A percentile compares a stretch with the other conserved stretches of the same genome.
These are phyloP conservation scores for Fusarium oligoseptatum DNA, from an alignment of 2,329 filamentous ascomycete species.

Conservation along the genomic window DNA sequence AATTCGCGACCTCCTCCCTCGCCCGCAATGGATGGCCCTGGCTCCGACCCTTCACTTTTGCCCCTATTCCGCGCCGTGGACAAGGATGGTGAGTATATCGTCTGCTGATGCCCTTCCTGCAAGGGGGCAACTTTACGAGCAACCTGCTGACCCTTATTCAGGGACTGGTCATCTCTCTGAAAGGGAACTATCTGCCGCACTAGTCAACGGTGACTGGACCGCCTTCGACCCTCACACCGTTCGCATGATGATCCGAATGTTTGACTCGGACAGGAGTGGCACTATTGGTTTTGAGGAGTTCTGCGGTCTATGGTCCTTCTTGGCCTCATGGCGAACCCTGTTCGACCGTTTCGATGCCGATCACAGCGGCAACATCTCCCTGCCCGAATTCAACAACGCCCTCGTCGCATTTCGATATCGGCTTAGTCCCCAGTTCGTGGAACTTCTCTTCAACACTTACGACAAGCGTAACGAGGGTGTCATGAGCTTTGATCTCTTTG, in stretches of 20 bases:
- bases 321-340: constrained; percentile 91
- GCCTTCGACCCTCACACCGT: constrained; percentile 95
- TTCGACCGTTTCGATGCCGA: constrained; percentile 97
- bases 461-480: constrained; percentile 79
- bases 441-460: constrained; percentile 88
- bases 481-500: constrained; percentile 96
- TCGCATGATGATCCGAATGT: constrained; percentile 99
- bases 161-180: constrained; percentile 87
- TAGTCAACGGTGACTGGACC: constrained; percentile 97
- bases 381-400: constrained; percentile 89
- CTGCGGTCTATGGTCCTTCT: constrained; percentile 94
- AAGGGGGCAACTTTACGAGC: background rate
- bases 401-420: constrained; percentile 94
- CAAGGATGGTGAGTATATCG: constrained; percentile 74
- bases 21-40: constrained; percentile 65
- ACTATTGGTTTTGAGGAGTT: constrained; percentile 97
- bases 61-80: constrained; percentile 93
- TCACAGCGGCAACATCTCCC: constrained; percentile 85
- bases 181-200: constrained; percentile 85
- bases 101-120: background rate
- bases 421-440: constrained; percentile 85
- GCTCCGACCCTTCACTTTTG: constrained; percentile 71
- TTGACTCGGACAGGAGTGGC: constrained; percentile 90
- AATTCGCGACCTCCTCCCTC: constrained; percentile 75
- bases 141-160: constrained; percentile 46